These are phyloP conservation scores for Ascochyta pisi DNA, from an alignment of 2,329 filamentous ascomycete genomes.

Conservation along the genomic window DNA sequence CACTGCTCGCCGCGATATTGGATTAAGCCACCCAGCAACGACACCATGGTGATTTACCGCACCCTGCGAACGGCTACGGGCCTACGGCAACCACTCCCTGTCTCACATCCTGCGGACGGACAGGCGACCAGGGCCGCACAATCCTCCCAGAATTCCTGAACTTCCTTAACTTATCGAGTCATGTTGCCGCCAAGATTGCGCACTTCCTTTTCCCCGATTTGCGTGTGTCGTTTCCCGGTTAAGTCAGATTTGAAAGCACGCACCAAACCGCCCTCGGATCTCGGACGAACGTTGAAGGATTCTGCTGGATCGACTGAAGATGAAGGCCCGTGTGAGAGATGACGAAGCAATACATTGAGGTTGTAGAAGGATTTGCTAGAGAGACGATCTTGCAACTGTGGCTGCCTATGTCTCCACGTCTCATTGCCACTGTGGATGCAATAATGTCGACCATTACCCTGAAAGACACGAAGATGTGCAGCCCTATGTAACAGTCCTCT, in stretches of 20 bases:
- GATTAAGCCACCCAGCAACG: not conserved
- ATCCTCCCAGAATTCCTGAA: not conserved
- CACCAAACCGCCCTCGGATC: not conserved
- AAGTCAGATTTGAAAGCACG: not conserved
- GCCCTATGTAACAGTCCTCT: conserved; percentile 8
- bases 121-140: conserved; percentile 2
- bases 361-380: conserved; percentile 4
- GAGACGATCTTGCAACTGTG: conserved; percentile 9
- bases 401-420: conserved; percentile 10
- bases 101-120: conserved; percentile 17
- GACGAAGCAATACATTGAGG: conserved; percentile 11
- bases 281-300: not conserved
- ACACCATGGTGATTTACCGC: not conserved
- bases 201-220: not conserved
- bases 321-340: not conserved
- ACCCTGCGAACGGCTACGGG: not conserved
- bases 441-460: not conserved
- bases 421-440: conserved; percentile 15
- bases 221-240: not conserved
- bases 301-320: not conserved
- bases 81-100: conserved; percentile 10
- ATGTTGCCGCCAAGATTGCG: conserved; percentile 1
- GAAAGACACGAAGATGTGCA: conserved; percentile 4
- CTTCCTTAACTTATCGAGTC: conserved; percentile 8
- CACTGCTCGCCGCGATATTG: too few species aligned